A percentile compares a stretch with the other conserved stretches of the same genome.
These are phyloP conservation scores for Penicillium oxalicum DNA, from an alignment of 2,329 filamentous ascomycete genomes.

Conservation along the genomic window DNA sequence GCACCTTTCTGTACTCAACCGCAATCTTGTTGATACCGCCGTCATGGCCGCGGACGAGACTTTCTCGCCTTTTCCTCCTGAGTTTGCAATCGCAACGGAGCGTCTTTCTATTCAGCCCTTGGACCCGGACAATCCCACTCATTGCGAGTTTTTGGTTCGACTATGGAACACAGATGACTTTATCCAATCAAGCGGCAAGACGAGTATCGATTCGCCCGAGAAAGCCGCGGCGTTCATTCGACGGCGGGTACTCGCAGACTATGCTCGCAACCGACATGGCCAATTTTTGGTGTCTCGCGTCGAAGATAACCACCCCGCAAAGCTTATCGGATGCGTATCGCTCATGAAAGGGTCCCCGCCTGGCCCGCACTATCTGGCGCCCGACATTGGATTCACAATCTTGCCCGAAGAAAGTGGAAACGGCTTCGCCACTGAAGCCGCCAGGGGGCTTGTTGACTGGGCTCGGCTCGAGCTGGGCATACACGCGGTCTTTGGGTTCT, in stretches of 20 bases:
- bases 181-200: constrained; percentile 9
- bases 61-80: constrained; percentile 6
- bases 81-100: constrained; percentile 11
- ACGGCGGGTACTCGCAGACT: constrained; percentile 1
- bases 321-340: constrained; percentile 15
- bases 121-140: constrained; percentile 6
- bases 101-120: constrained; percentile 17
- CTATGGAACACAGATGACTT: constrained; percentile 19
- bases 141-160: constrained; percentile 13
- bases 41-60: not conserved
- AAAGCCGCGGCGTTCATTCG: constrained; percentile 11
- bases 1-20: too few species aligned
- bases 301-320: not conserved
- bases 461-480: constrained; percentile 12
- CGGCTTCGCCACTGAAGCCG: constrained; percentile 24
- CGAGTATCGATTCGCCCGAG: constrained; percentile 5
- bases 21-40: too few species aligned
- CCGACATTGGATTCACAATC: constrained; percentile 22
- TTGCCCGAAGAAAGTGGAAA: constrained; percentile 21
- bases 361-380: constrained; percentile 10
- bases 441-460: constrained; percentile 15
- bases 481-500: constrained; percentile 18
- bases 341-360: constrained; percentile 15
- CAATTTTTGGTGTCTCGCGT: constrained; percentile 10
- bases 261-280: constrained; percentile 8